Percentiles rank a stretch among this genome's conserved stretches.
phyloP scores from a whole-genome alignment of 75 land plant genomes.

The Ceratopteris richardii region DNA sequence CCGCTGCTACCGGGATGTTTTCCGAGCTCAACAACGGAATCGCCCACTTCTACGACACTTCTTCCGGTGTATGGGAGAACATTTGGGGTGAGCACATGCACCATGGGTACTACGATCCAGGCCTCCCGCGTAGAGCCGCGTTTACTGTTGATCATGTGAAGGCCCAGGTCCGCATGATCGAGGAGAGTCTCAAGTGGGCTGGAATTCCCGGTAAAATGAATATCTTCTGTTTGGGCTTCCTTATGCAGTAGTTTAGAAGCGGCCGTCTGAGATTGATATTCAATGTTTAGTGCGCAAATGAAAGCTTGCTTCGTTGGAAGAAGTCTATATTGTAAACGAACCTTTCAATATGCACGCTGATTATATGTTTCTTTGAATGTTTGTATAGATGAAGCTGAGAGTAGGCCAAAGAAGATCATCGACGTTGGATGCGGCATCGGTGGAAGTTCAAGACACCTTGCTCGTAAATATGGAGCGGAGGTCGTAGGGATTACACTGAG shows the following conservation, averaged over 20 bases:
- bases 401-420: slow-evolving; percentile 51
- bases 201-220: slow-evolving; percentile 53
- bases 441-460: slow-evolving; percentile 92
- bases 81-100: slow-evolving; percentile 99
- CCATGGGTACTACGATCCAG: slow-evolving; percentile 86
- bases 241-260: too few relatives aligned
- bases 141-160: slow-evolving; percentile 41
- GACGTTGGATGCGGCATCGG: slow-evolving; percentile 99
- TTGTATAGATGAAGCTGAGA: slow-evolving; percentile 25
- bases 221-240: too few relatives aligned
- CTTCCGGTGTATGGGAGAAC: slow-evolving; percentile 60
- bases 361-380: not conserved
- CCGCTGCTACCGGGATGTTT: too few relatives aligned
- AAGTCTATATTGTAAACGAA: too few relatives aligned
- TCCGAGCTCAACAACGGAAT: slow-evolving; percentile 44
- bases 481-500: slow-evolving; percentile 85
- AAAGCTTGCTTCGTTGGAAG: too few relatives aligned
- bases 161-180: slow-evolving; percentile 93
- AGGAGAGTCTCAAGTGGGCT: slow-evolving; percentile 75
- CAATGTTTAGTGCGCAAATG: too few relatives aligned
- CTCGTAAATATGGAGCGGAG: slow-evolving; percentile 63
- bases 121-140: not conserved
- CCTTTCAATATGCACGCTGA: too few relatives aligned
- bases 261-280: too few relatives aligned
- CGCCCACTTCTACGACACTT: slow-evolving; percentile 64